A percentile compares a stretch with the other conserved stretches of the same genome.
phyloP scores from a whole-genome alignment of 108 stramenopile genomes.

The Nitzschia palea region DNA sequence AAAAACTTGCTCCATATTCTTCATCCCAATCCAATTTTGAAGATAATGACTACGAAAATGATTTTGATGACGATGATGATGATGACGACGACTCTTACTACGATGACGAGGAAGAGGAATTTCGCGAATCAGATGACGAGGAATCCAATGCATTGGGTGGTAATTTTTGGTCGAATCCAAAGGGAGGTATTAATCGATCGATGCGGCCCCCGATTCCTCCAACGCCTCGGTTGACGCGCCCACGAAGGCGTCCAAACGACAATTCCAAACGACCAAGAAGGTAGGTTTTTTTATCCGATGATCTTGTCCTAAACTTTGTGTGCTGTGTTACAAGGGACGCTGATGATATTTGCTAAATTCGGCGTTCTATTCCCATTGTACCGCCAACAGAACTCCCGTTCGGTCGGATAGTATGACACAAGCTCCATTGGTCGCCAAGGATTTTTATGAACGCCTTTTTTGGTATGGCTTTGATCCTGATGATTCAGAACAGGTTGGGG shows the following conservation, averaged over 20 bases:
- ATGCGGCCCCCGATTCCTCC: neutral
- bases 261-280: neutral
- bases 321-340: too few species aligned
- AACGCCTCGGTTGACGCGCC: neutral
- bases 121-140: constrained; percentile 35
- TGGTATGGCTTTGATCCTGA: constrained; percentile 61
- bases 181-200: constrained; percentile 30
- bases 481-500: constrained; percentile 44
- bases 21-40: neutral
- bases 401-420: constrained; percentile 42
- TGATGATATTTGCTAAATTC: too few species aligned
- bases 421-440: constrained; percentile 50
- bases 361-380: too few species aligned
- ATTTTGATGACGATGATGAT: constrained; percentile 27
- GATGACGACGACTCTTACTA: constrained; percentile 26
- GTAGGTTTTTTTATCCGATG: constrained; percentile 7
- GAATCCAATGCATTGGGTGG: constrained; percentile 6
- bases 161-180: constrained; percentile 61
- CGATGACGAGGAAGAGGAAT: constrained; percentile 28
- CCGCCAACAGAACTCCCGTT: neutral
- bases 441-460: constrained; percentile 80
- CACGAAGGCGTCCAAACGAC: constrained; percentile 2
- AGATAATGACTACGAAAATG: neutral
- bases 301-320: neutral
- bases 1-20: neutral